Conservation (phyloP, 169 alveolate species). For the Cryptosporidium ryanae region DNA sequence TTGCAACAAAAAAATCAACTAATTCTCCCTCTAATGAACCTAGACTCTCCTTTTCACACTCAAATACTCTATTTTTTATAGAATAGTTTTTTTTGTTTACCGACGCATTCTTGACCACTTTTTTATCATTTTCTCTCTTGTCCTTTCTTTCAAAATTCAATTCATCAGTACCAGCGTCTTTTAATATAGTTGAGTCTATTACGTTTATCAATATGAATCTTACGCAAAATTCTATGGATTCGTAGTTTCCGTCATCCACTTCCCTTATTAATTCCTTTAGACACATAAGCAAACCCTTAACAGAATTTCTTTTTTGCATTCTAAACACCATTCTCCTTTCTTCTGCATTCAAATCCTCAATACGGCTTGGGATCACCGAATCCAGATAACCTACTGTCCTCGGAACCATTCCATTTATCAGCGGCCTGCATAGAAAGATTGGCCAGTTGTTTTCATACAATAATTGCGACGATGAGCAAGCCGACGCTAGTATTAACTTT, state of each 20-base stretch:
- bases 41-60: conserved; percentile 12
- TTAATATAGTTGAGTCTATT: conserved; percentile 32
- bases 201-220: conserved; percentile 26
- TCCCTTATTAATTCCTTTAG: conserved; percentile 1
- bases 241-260: not conserved
- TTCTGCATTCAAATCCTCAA: not conserved
- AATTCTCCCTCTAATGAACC: not conserved
- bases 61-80: conserved; percentile 8
- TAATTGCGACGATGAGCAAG: too few species aligned
- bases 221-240: conserved; percentile 1
- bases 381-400: conserved; percentile 18
- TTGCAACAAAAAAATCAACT: conserved; percentile 16
- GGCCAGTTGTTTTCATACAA: conserved; percentile 36
- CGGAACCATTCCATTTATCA: conserved; percentile 36
- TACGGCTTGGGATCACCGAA: not conserved
- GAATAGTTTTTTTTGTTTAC: not conserved
- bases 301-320: conserved; percentile 52
- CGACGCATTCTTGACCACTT: conserved; percentile 17
- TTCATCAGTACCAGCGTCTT: not conserved
- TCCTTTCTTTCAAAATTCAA: not conserved
- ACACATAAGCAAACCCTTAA: conserved; percentile 21
- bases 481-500: too few species aligned
- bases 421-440: not conserved
- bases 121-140: not conserved
- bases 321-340: conserved; percentile 11